phyloP scores from a whole-genome alignment of 352 stramenopile genomes.

The Aphanomyces stellatus region DNA sequence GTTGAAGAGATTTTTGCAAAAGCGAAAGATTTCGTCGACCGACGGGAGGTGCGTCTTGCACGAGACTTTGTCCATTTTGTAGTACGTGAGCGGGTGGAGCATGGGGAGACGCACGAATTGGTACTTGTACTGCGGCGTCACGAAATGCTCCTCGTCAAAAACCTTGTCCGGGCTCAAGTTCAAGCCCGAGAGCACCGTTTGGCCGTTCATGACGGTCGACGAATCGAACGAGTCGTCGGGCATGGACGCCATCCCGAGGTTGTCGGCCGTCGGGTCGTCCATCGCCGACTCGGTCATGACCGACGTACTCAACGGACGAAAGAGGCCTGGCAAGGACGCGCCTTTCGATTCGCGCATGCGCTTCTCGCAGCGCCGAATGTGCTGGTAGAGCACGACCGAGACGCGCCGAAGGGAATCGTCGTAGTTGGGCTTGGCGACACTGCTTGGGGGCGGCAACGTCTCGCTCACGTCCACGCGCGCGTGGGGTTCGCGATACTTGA shows the following conservation, averaged over 20 bases:
- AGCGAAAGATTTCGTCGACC: conserved; percentile 89
- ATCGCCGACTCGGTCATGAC: neutral
- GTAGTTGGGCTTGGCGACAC: conserved; percentile 85
- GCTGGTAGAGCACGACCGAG: conserved; percentile 85
- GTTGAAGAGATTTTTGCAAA: conserved; percentile 94
- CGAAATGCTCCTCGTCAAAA: conserved; percentile 84
- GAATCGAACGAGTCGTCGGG: conserved; percentile 13
- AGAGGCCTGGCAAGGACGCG: neutral
- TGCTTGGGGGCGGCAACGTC: conserved; percentile 61
- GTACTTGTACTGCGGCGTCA: conserved; percentile 85
- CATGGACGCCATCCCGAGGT: no score
- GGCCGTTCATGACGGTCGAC: conserved; percentile 8
- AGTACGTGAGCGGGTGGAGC: conserved; percentile 66
- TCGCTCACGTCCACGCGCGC: conserved; percentile 56
- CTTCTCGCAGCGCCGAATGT: conserved; percentile 82
- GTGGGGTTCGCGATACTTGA: conserved; percentile 74
- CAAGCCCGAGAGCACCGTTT: conserved; percentile 18
- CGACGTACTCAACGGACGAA: neutral
- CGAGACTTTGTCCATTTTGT: conserved; percentile 77
- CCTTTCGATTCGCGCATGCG: conserved; percentile 35
- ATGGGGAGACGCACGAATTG: conserved; percentile 68
- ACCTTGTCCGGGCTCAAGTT: conserved; percentile 71
- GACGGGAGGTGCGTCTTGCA: conserved; percentile 76
- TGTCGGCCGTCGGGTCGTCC: neutral
- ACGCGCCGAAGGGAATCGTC: conserved; percentile 83